phyloP scores from a whole-genome alignment of 352 stramenopile species.

The Globisporangium paroecandrum region DNA sequence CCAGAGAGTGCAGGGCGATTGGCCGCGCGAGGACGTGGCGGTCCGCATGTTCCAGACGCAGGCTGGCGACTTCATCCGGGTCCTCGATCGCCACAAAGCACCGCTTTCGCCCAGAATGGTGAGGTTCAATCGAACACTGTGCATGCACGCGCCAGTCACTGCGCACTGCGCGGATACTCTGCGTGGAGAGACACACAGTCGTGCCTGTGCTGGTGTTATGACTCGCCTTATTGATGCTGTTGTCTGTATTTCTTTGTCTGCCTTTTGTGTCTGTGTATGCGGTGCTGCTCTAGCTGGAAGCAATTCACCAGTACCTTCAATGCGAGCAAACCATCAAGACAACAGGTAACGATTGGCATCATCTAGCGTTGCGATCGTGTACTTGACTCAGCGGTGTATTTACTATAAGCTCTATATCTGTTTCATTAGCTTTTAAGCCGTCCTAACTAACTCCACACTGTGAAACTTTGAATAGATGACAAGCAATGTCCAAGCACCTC shows the following conservation, averaged over 20 bases:
- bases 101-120: slow-evolving; percentile 56
- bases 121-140: slow-evolving; percentile 1
- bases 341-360: not conserved
- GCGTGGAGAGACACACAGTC: not conserved
- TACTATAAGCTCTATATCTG: not conserved
- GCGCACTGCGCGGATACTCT: not conserved
- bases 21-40: slow-evolving; percentile 14
- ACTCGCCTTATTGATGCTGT: not conserved
- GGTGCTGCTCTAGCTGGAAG: slow-evolving; percentile 12
- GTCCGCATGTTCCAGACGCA: slow-evolving; percentile 11
- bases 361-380: not conserved
- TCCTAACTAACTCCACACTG: not conserved
- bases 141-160: not conserved
- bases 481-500: not conserved
- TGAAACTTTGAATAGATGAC: not conserved
- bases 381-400: not conserved
- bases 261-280: not conserved
- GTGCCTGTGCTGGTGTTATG: not conserved
- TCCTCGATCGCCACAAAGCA: slow-evolving; percentile 53
- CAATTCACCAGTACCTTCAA: slow-evolving; percentile 17
- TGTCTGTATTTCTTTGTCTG: not conserved
- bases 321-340: not conserved
- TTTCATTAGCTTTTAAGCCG: not conserved
- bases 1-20: slow-evolving; percentile 23
- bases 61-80: slow-evolving; percentile 48